phyloP scores from a whole-genome alignment of 768 basidiomycete genomes.

The Scleroderma bovista region DNA sequence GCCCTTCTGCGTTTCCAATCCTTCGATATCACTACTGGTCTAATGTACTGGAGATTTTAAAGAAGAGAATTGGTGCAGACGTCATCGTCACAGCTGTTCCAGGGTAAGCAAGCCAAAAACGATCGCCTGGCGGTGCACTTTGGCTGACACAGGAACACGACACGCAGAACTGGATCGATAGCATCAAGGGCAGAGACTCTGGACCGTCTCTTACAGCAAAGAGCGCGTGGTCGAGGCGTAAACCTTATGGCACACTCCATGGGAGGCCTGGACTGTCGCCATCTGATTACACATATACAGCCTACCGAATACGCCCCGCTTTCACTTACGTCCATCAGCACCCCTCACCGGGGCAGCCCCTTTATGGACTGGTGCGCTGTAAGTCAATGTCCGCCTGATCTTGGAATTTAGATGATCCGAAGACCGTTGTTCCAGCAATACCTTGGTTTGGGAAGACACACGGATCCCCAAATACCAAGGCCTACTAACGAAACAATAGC shows the following conservation, averaged over 20 bases:
- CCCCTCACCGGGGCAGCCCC: slow-evolving; percentile 93
- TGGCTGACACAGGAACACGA: slow-evolving; percentile 30
- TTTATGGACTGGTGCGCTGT: slow-evolving; percentile 99
- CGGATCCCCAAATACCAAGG: slow-evolving; percentile 13
- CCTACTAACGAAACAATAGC: slow-evolving; percentile 21
- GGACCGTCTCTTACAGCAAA: slow-evolving; percentile 62
- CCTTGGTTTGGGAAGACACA: slow-evolving; percentile 82
- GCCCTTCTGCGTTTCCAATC: slow-evolving; percentile 75
- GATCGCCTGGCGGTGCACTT: background rate
- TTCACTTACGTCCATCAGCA: slow-evolving; percentile 83
- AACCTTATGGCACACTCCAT: slow-evolving; percentile 97
- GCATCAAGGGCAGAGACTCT: slow-evolving; percentile 71
- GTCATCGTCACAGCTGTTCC: slow-evolving; percentile 97
- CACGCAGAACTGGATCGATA: slow-evolving; percentile 81
- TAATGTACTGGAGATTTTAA: slow-evolving; percentile 74
- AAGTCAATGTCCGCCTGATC: slow-evolving; percentile 26
- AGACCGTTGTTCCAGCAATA: slow-evolving; percentile 52
- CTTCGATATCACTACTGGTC: slow-evolving; percentile 93
- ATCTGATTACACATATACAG: slow-evolving; percentile 82
- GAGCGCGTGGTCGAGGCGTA: slow-evolving; percentile 68
- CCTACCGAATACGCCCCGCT: slow-evolving; percentile 81
- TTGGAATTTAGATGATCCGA: slow-evolving; percentile 6
- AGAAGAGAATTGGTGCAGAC: slow-evolving; percentile 80
- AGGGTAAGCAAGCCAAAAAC: slow-evolving; percentile 52
- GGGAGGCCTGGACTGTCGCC: slow-evolving; percentile 94